Evolutionary conservation across 2,329 filamentous ascomycete species (phyloP), one percentile per base, ranked within the genome.

Genomic region (Pseudogymnoascus verrucosus): DNA sequence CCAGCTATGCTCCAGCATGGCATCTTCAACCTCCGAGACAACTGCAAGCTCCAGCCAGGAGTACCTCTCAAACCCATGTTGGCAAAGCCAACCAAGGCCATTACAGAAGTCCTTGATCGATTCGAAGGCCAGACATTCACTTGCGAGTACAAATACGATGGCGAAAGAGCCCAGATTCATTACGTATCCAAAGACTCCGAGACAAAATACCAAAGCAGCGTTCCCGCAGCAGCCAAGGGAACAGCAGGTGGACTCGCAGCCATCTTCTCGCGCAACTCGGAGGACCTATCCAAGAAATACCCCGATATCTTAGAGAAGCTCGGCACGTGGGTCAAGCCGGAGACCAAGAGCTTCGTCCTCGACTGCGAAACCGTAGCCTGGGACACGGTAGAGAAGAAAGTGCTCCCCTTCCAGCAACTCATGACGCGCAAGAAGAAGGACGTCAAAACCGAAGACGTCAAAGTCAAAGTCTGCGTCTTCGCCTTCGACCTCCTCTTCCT

Each of bases 401-500:
- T 99, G 12, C 76, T 99, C 40, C 95, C 95, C 0, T 99, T 99
- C 80, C 95, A 99, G 75, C 92, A 96, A 74, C 83, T 99, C 51
- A 98, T 98, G 95, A 98, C 95, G 12, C 85, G 95, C 63, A 99
- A 99, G 79, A 89, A 90, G 75, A 99, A 98, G 78, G 93, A 98
- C 70, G 95, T 98, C 72, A 96, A 96, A 75, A 82, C 90, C 6
- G 93, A 96, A 73, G 93, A 98, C 69, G 89, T 98, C 66, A 97
- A 96, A 74, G 89, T 98, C 77, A 95, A 96, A 74, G 93, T 98
- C 51, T 98, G 93, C 75, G 91, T 98, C 8, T 98, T 96, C 75
- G 95, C 93, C 2, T 98, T 98, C 74, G 95, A 98, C 73, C 78
- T 99, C 63, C 82, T 99, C 8, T 99, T 95, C 75, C 82, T 97